Evolutionary conservation across 495 filamentous ascomycete genomes (phyloP), one percentile per base, ranked within the genome.

Genomic region (Cercophora samala): DNA sequence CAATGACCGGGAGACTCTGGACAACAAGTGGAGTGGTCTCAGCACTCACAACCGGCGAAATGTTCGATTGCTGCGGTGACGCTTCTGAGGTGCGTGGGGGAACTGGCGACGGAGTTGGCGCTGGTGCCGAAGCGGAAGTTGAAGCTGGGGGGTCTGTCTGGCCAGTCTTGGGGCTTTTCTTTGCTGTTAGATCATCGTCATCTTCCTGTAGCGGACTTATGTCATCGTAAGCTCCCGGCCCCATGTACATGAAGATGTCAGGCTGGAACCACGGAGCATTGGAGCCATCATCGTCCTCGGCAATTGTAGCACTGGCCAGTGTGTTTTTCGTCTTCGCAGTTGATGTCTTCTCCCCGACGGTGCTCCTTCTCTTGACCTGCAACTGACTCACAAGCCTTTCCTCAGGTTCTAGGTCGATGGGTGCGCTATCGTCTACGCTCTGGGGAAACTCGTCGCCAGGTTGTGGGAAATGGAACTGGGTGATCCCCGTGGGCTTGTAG

Each of bases 391-490:
- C 71, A 2, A 81, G 69, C 64, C 62, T 70, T 59, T 81, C 76
- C 23, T 79, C 76, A 54, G 77, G 77, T 6, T 76, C 66, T 1
- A 80, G 71, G 46, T 76, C 75, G 52, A 75, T 67, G 0, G 76
- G 70, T 8, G 76, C 73, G 19, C 71, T 69, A 8, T 74, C 73
- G 60, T 79, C 79, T 68, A 80, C 65, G 46, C 73, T 78, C 64
- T 82, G 79, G 56, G 81, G 81, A 58, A 76, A 84, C 73, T 84
- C 82, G 42, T 84, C 82, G 68, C 82, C 82, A 8, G 77, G 76
- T 25, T 78, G 79, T 0, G 82, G 82, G 60, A 83, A 84, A 60
- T 76, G 78, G 71, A 78, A 84, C 63, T 84, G 82, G 19, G 78
- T 71, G 29, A 78, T 65, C 0, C 81, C 82, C 15, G 81, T 82